A percentile compares a stretch with the other conserved stretches of the same genome.
phyloP scores from a whole-genome alignment of 2,329 filamentous ascomycete genomes.

The Talaromyces sp. region DNA sequence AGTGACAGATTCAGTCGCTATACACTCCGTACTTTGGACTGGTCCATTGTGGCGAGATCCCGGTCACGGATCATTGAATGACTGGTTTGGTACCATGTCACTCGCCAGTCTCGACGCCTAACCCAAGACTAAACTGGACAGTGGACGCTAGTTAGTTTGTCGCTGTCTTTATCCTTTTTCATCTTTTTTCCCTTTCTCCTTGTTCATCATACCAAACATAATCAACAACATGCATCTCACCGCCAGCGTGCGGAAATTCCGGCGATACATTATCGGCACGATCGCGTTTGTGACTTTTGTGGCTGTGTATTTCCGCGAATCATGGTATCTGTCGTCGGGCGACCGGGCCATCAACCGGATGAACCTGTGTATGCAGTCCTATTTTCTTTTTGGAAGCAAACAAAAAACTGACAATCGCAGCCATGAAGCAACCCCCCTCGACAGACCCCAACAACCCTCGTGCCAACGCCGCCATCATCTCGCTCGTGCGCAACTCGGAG shows the following conservation, averaged over 20 bases:
- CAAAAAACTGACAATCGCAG: neutral
- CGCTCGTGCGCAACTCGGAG: constrained; percentile 89
- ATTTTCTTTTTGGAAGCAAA: neutral
- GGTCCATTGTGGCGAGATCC: no score
- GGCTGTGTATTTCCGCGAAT: constrained; percentile 7
- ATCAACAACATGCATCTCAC: neutral
- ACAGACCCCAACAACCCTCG: constrained; percentile 38
- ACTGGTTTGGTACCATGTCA: neutral
- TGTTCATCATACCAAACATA: neutral
- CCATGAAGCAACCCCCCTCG: constrained; percentile 9
- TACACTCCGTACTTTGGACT: no score
- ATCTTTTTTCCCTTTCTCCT: neutral
- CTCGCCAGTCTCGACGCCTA: neutral
- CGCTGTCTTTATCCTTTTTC: neutral
- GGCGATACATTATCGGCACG: constrained; percentile 1
- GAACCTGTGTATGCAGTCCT: constrained; percentile 7
- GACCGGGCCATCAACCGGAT: constrained; percentile 10
- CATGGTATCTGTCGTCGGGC: constrained; percentile 8
- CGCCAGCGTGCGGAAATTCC: constrained; percentile 5
- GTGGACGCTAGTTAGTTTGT: neutral
- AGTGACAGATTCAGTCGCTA: no score
- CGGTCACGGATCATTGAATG: no score
- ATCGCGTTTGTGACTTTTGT: neutral
- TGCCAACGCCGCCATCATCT: constrained; percentile 88
- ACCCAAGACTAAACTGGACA: neutral